Base-by-base conservation (phyloP, 176 grass and related monocot genomes). In the Oropetium thomaeum region DNA sequence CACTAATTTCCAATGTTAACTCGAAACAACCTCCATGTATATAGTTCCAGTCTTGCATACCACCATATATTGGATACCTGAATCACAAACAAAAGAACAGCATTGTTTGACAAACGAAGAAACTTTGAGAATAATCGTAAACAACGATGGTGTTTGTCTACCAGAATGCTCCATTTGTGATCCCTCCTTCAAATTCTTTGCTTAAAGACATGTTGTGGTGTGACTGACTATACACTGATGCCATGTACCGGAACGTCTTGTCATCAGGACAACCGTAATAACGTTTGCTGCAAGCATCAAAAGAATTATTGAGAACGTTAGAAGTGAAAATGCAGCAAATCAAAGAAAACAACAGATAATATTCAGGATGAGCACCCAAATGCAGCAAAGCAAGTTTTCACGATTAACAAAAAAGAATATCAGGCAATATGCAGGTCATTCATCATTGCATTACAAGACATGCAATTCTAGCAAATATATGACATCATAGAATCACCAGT, bases 11-110 rank as follows among this genome's bases (percentile, higher is more conserved):
- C 84, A 97, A 82, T 20, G 95, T 97, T 78, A 97, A 89, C 82
- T 97, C 95, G 79, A 97, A 97, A 81, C 95, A 97, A 29, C 84
- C 84, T 72, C 91, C 88, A 78, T 93, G 81, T 87, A 97, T 97
- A 89, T 97, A 97, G 64, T 97, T 97, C 95, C 95, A 97, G 55
- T 97, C 95, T 76, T 97, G 95, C 95, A 97, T 93, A 25, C 95
- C 95, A 5, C 95, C 95, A 86, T 97, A 97, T n/a, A 97, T 93
- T 76, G 95, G 95, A 74, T 97, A 97, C 95, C 95, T 97, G 33
- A 76, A 79, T 58, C 19, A 78, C 25, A 57, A 77, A 82, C 22
- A 67, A 76, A 62, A 82, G 28, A 67, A 67, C 62, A 10, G 22
- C 66, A 65, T 73, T 13, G 22, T 12, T 79, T 55, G 42, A 29